These are phyloP conservation scores for Neopestalotiopsis sp. DNA, from an alignment of 2,329 filamentous ascomycete genomes.

Conservation along the genomic window DNA sequence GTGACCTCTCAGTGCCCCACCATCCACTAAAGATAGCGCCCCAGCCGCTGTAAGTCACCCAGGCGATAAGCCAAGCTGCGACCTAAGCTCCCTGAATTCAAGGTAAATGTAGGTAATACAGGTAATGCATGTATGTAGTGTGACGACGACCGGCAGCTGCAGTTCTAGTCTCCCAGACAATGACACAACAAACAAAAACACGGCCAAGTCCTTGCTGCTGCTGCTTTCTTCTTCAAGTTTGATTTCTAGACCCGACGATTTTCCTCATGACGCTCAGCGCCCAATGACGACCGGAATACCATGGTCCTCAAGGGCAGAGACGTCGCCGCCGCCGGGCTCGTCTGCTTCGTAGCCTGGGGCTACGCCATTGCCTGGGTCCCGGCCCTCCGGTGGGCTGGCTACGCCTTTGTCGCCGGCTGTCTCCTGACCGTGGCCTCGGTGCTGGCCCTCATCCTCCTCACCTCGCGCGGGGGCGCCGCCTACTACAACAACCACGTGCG, in stretches of 20 bases:
- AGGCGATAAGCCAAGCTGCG: neutral
- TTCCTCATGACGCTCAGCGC: neutral
- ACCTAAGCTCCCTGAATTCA: neutral
- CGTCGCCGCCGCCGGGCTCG: slow-evolving; percentile 70
- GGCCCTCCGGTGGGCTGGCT: slow-evolving; percentile 80
- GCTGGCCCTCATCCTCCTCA: slow-evolving; percentile 65
- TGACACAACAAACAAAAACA: slow-evolving; percentile 3
- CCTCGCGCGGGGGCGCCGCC: slow-evolving; percentile 55
- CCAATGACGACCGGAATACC: slow-evolving; percentile 33
- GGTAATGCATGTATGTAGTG: neutral
- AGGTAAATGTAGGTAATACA: no score
- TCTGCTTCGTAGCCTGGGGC: slow-evolving; percentile 85
- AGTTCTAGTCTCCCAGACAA: neutral
- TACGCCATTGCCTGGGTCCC: slow-evolving; percentile 85
- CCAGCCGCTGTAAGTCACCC: neutral
- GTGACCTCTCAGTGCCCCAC: neutral
- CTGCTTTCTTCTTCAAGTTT: neutral
- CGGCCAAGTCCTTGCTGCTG: neutral
- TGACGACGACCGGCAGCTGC: neutral
- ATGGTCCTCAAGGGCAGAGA: slow-evolving; percentile 79
- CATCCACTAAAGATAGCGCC: neutral
- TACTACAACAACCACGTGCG: slow-evolving; percentile 40
- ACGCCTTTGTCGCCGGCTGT: slow-evolving; percentile 79
- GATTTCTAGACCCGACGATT: neutral
- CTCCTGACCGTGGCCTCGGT: slow-evolving; percentile 60